Evolutionary conservation across 257 asterid genomes (phyloP).

Genomic region (Mentha longifolia): DNA sequence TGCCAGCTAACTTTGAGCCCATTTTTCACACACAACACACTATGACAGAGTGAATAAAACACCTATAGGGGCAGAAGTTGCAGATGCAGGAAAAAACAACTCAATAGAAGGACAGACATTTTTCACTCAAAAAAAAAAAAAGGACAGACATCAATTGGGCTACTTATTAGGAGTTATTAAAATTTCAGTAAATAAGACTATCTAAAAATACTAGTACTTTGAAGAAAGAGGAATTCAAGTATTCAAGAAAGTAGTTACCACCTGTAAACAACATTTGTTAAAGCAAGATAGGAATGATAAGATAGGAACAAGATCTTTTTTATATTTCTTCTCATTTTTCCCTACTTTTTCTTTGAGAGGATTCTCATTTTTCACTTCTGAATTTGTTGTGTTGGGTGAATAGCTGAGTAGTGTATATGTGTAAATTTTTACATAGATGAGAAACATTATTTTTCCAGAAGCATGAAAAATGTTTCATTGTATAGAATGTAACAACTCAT

Average conservation of each 20-base stretch:
- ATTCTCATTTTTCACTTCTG: too few relatives aligned
- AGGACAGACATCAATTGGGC: background rate
- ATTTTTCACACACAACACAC: conserved; percentile 22
- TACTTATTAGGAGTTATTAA: background rate
- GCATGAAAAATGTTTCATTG: background rate
- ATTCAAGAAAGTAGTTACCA: conserved; percentile 19
- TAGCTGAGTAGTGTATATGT: background rate
- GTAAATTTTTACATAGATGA: background rate
- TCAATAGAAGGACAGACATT: conserved; percentile 6
- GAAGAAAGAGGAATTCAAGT: background rate
- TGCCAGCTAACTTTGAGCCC: conserved; percentile 35
- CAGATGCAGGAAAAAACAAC: conserved; percentile 19
- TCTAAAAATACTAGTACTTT: background rate
- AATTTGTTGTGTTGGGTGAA: background rate
- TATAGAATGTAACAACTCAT: too few relatives aligned
- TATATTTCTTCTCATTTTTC: background rate
- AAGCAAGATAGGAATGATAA: background rate
- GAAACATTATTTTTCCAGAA: background rate
- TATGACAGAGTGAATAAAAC: background rate
- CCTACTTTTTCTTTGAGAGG: too few relatives aligned
- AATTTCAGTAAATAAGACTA: background rate
- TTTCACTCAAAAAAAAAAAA: background rate
- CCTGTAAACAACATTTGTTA: background rate
- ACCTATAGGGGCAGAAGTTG: conserved; percentile 15
- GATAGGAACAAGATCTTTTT: background rate